Base-by-base conservation (phyloP, 495 filamentous ascomycete genomes). In the Jackrogersella minutella region DNA sequence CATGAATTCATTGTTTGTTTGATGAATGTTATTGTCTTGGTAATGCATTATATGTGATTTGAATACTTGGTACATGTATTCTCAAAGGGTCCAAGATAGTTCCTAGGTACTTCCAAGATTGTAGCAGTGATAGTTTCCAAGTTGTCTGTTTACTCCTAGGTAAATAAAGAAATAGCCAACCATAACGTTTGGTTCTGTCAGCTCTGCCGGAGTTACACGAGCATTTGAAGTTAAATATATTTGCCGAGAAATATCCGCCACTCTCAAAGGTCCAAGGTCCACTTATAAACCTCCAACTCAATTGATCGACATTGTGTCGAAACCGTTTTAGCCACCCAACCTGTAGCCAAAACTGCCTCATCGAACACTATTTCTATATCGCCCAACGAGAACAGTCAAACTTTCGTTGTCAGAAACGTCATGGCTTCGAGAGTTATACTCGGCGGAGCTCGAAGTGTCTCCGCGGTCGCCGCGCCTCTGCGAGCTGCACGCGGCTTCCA, bases 351-450 rank as follows among this genome's bases (percentile, higher is more conserved):
- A 37, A 37, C 34, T 13, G 31, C 58, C 50, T 44, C 54, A 46
- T 51, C 56, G 24, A 10, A n/a, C 46, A 34, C n/a, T n/a, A n/a
- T 11, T 34, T 8, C 26, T 47, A 36, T 28, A 40, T 21, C 47
- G 9, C 57, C n/a, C n/a, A n/a, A 52, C 49, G 31, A 40, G 7
- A 61, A 66, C 3, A 57, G 11, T 11, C 24, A 8, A 13, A 54
- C n/a, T 37, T 62, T 43, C 19, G 33, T 47, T 22, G 28, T 13
- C n/a, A 19, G 10, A 51, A 6, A 17, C 10, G 64, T 60, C 60
- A 86, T 84, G 81, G 77, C 80, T 52, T 81, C 82, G 31, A 81
- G 79, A 70, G 68, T 83, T 46, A 30, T 77, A 69, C 37, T 74
- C 72, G 41, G 76, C 75, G 49, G 74, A 70, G 62, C 74, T 68